These are phyloP conservation scores for Acanthamoeba royreba DNA, from an alignment of 208 protist species.

Conservation along the genomic window DNA sequence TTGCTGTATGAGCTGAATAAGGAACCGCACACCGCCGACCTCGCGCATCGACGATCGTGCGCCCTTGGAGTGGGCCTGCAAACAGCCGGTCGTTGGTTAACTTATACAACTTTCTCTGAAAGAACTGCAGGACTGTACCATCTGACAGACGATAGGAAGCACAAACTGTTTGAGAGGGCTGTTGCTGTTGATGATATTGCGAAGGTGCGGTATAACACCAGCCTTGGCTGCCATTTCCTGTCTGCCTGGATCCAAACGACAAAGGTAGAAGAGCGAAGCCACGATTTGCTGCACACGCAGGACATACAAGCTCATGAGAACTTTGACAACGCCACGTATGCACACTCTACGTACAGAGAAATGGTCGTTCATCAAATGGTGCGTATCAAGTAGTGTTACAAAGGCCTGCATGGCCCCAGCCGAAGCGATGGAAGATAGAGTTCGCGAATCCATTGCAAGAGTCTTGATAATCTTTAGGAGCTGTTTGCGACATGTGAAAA, in stretches of 20 bases:
- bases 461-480: constrained; percentile 77
- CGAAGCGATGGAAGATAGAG: constrained; percentile 65
- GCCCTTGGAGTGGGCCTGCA: background rate
- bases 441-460: constrained; percentile 73
- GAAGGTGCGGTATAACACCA: constrained; percentile 77
- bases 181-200: constrained; percentile 69
- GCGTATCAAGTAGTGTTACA: constrained; percentile 51
- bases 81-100: no score
- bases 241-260: constrained; percentile 72
- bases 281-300: constrained; percentile 68
- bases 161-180: constrained; percentile 73
- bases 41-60: background rate
- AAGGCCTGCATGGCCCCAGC: constrained; percentile 57
- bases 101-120: no score
- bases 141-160: constrained; percentile 70
- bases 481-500: background rate
- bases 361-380: background rate
- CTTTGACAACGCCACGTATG: background rate
- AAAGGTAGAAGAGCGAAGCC: constrained; percentile 75
- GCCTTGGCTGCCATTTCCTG: constrained; percentile 77
- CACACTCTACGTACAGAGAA: background rate
- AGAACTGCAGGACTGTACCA: background rate
- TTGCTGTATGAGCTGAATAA: background rate
- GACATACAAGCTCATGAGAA: background rate
- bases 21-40: background rate